Base-by-base conservation (phyloP, 148 eudicot species). In the Camellia sinensis region DNA sequence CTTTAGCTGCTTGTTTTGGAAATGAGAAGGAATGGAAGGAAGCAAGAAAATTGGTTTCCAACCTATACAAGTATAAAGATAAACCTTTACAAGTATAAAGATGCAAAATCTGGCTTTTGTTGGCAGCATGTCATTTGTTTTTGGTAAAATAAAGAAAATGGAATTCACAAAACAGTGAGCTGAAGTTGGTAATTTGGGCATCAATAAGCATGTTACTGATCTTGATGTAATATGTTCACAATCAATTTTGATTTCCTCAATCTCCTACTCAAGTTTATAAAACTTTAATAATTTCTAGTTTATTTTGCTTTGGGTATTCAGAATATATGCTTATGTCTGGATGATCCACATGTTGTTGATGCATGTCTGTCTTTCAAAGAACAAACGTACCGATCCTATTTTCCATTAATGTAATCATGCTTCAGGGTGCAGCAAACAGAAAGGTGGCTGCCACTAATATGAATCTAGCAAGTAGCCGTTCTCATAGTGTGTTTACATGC, bases 401-500 rank as follows among this genome's bases (percentile, higher is more conserved):
- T 64, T 4, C 11, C 2, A 21, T n/a, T 19, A 69, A 53, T 29
- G 3, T 15, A 64, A 65, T 63, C n/a, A 81, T 19, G 45, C 71
- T 82, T 50, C 87, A 95, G 98, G 98, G 98, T 73, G 84, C 98
- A 69, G 87, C 92, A 78, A 95, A 95, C 88, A 88, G 98, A 83
- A 95, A 95, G 85, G 98, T 95, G 74, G 98, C 98, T 73, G 92
- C 98, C 68, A 95, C 98, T 61, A 95, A 95, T 85, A 95, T 95
- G 98, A 95, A 95, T 79, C 97, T 79, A 74, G 98, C 98, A 43
- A 95, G 98, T 80, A 95, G 98, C 88, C 97, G 98, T 83, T 95
- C 98, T 62, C 98, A 95, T 74, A 95, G 98, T 85, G 98, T 95
- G 69, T 95, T 95, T 84, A 91, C 98, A 45, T 95, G 97, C 78